phyloP scores from a whole-genome alignment of 2,329 filamentous ascomycete genomes.

The Chrysoporthe austroafricana region DNA sequence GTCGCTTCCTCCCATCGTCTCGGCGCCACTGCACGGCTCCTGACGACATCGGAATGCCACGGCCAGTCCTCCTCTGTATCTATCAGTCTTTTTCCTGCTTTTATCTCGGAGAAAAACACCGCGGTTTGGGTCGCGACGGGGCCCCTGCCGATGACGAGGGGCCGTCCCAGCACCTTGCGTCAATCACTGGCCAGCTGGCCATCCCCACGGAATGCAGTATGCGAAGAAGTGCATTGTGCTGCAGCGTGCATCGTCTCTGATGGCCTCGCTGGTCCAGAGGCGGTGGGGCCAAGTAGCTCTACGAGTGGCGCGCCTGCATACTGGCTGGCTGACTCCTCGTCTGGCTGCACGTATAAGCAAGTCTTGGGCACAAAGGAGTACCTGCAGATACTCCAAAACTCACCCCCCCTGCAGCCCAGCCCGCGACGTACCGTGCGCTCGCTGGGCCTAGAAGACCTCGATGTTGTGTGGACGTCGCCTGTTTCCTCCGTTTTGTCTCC shows the following conservation, averaged over 20 bases:
- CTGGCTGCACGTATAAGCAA: constrained; percentile 10
- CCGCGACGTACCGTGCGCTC: neutral
- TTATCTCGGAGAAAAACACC: neutral
- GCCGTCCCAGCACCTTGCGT: neutral
- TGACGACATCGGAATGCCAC: constrained; percentile 16
- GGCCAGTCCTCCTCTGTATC: neutral
- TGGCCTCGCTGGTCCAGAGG: neutral
- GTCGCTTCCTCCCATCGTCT: constrained; percentile 3
- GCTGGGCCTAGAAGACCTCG: neutral
- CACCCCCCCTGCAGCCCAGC: constrained; percentile 11
- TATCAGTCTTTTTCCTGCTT: neutral
- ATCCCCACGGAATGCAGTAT: neutral
- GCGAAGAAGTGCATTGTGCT: neutral
- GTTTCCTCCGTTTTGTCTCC: neutral
- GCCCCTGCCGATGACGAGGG: neutral
- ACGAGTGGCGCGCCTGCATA: neutral
- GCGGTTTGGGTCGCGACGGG: neutral
- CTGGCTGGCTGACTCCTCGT: neutral
- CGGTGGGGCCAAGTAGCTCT: constrained; percentile 5
- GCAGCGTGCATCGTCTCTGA: constrained; percentile 4
- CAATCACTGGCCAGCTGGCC: neutral
- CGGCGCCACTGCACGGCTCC: neutral
- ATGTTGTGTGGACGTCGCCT: neutral
- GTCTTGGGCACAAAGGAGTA: constrained; percentile 25
- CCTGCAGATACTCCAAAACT: constrained; percentile 26